Base-by-base conservation (phyloP, 331 rosid genomes). In the Rosa hybrid region DNA sequence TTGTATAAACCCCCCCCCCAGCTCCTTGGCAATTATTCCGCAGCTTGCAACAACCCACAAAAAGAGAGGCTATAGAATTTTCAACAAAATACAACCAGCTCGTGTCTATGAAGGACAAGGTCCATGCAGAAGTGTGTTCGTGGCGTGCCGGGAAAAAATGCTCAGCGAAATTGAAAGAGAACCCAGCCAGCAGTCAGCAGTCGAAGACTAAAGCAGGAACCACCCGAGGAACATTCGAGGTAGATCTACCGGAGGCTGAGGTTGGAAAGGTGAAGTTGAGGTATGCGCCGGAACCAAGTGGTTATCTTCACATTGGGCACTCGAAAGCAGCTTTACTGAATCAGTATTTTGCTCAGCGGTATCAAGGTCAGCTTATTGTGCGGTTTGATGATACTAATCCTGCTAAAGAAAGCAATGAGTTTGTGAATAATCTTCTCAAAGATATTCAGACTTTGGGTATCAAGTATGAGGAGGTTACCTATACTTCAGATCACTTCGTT, bases 331-430 rank as follows among this genome's bases (percentile, higher is more conserved):
- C 94, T 12, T 75, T 96, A 74, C 78, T 96, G 89, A 96, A 93
- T 90, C 89, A 89, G 64, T 96, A 93, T 88, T 96, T 96, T 83
- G 97, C 99, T n/a, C 87, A 88, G 56, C 83, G 87, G 45, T 96
- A 96, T 81, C 83, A 85, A 79, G 99, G 98, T 38, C 80, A 84
- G 83, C 64, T 93, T 76, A 93, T 91, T 60, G 56, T 96, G 75
- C 89, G 99, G 23, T 93, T 96, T 87, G 99, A 96, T 81, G 99
- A 93, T 85, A 93, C 98, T 34, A 96, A 96, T 88, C 99, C 99
- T 71, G 98, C 94, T 13, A 96, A 96, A 85, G 99, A 96, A 81
- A 95, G 97, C 89, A 95, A 89, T 65, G 97, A 90, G 75, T 95
- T 93, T 83, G 98, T 91, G 82, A 97, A 95, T 68, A 93, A 87